These are phyloP conservation scores for Hypoxylon sp. DNA, from an alignment of 2,329 filamentous ascomycete genomes.

Conservation along the genomic window DNA sequence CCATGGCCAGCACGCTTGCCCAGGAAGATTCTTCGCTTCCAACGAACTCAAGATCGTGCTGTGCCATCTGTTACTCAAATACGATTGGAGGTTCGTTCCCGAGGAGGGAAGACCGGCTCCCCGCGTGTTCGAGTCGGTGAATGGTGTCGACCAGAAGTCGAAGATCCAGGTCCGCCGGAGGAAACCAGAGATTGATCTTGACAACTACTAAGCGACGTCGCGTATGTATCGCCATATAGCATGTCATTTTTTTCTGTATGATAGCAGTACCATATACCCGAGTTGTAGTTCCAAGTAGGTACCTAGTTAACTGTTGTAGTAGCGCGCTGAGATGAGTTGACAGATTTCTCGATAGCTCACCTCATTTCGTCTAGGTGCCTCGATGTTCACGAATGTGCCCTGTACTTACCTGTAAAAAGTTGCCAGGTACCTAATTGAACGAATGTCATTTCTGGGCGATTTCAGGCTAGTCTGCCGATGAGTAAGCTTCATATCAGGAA, in stretches of 20 bases:
- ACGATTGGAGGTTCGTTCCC: slow-evolving; percentile 51
- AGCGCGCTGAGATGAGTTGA: background rate
- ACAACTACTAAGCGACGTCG: slow-evolving; percentile 36
- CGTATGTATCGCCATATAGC: background rate
- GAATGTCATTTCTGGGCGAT: no score
- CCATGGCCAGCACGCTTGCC: slow-evolving; percentile 57
- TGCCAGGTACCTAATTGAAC: background rate
- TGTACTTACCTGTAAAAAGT: no score
- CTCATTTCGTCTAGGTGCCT: no score
- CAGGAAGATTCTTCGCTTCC: slow-evolving; percentile 51
- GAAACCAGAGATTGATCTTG: slow-evolving; percentile 50
- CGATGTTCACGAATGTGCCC: no score
- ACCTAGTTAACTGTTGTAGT: no score
- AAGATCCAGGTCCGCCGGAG: slow-evolving; percentile 48
- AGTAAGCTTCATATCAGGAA: background rate
- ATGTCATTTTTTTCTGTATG: background rate
- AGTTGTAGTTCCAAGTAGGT: no score
- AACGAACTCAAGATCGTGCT: slow-evolving; percentile 54
- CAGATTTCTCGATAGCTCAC: background rate
- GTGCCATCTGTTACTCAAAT: slow-evolving; percentile 51
- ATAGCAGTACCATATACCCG: background rate
- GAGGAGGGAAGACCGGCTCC: slow-evolving; percentile 41
- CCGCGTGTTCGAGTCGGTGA: slow-evolving; percentile 41
- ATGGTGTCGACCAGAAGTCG: slow-evolving; percentile 39
- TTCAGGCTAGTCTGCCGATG: background rate